These are phyloP conservation scores for Monotropa hypopitys DNA, from an alignment of 179 eudicot species.

Conservation along the genomic window DNA sequence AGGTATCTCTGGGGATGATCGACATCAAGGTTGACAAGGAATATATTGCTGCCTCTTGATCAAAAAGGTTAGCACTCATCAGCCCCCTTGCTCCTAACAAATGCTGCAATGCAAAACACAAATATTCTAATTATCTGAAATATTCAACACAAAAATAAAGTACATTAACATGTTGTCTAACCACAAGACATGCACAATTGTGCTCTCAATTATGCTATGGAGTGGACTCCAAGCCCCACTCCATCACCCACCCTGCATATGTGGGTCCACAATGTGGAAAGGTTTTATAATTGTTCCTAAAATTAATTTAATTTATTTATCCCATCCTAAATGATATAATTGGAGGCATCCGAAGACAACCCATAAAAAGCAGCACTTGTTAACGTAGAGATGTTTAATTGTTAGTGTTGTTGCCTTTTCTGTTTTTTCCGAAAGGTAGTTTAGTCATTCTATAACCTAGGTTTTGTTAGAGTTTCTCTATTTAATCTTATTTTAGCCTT, in stretches of 20 bases:
- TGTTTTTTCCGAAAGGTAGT: no score
- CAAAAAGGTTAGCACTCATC: slow-evolving; percentile 51
- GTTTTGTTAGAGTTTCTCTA: no score
- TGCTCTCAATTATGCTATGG: no score
- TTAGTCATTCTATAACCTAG: no score
- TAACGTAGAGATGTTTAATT: no score
- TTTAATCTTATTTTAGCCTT: no score
- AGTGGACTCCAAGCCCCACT: no score
- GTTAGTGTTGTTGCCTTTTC: no score
- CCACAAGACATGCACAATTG: neutral
- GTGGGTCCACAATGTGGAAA: neutral
- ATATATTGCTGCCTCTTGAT: slow-evolving; percentile 67
- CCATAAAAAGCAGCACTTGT: neutral
- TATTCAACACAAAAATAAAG: neutral
- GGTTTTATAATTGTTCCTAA: neutral
- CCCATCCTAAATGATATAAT: neutral
- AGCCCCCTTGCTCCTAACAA: slow-evolving; percentile 68
- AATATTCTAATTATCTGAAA: neutral
- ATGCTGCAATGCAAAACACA: slow-evolving; percentile 29
- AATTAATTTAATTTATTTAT: neutral
- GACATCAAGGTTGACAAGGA: slow-evolving; percentile 84
- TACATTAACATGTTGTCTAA: neutral
- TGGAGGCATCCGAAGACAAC: neutral
- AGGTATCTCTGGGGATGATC: slow-evolving; percentile 63
- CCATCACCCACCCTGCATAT: no score